Evolutionary conservation across 148 eudicot genomes (phyloP), one percentile per base, ranked within the genome.

Genomic region (Simmondsia chinensis): DNA sequence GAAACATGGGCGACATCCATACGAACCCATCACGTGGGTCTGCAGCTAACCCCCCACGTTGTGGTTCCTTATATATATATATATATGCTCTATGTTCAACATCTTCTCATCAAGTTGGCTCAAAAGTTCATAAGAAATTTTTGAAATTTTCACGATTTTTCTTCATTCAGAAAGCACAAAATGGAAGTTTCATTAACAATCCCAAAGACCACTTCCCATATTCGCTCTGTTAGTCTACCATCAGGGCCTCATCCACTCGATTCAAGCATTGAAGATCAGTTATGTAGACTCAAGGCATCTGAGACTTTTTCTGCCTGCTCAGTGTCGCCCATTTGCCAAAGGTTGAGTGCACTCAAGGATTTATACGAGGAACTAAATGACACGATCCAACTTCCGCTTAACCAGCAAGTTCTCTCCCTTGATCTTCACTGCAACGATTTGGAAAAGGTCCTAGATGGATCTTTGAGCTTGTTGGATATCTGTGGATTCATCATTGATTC

Each of bases 401-500:
- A 49, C 20, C 69, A 48, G 19, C 61, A 55, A 28, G 8, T 28
- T 16, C 48, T 56, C 22, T 9, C 41, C n/a, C 47, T 22, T 41
- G 21, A 35, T 26, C n/a, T 8, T 1, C 15, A 14, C 2, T 37
- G 15, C 9, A 46, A 48, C 9, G 34, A 33, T 9, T 17, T 42
- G 27, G 54, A 63, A 10, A 22, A 9, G 40, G 12, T 55, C 27
- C 18, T 57, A 15, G 70, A 65, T 39, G 66, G 62, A 9, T 64
- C 75, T 24, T 7, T 64, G 9, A 70, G 44, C 32, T 51, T 64
- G 8, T 33, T 70, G 24, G 75, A 64, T 21, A 31, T 64, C 18
- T 70, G 75, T 21, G 43, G 47, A 29, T 43, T 38, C 0, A 28
- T 45, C 5, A 59, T 52, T 5, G 75, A 64, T 23, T 46, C 52